phyloP scores from a whole-genome alignment of 768 basidiomycete genomes.

The Collybia sp. region DNA sequence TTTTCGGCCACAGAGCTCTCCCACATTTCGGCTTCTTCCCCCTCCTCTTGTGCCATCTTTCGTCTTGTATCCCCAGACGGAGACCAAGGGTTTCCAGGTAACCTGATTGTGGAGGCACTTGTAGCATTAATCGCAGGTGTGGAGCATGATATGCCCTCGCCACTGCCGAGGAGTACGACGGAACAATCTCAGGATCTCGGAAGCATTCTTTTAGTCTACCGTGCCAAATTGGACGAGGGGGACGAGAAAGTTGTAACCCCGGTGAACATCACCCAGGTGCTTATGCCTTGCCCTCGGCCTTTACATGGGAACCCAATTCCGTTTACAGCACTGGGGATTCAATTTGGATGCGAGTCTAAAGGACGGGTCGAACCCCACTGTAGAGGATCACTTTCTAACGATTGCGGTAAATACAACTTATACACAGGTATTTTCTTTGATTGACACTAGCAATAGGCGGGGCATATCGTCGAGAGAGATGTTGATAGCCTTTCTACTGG shows the following conservation, averaged over 20 bases:
- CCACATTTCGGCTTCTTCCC: conserved; percentile 29
- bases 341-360: conserved; percentile 69
- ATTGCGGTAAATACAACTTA: conserved; percentile 27
- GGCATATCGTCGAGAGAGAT: conserved; percentile 50
- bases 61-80: conserved; percentile 54
- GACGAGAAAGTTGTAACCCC: conserved; percentile 53
- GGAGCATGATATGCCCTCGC: conserved; percentile 13
- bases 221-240: conserved; percentile 55
- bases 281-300: not conserved
- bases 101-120: conserved; percentile 53
- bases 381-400: conserved; percentile 44
- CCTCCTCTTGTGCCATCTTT: conserved; percentile 46
- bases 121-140: conserved; percentile 41
- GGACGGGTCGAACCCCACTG: conserved; percentile 29
- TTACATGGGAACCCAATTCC: conserved; percentile 1
- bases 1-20: conserved; percentile 52
- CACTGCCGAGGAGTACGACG: conserved; percentile 15
- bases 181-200: conserved; percentile 44
- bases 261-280: conserved; percentile 71
- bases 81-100: conserved; percentile 69
- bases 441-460: conserved; percentile 31
- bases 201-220: conserved; percentile 62
- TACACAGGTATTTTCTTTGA: not conserved
- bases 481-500: conserved; percentile 48
- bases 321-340: conserved; percentile 72